These are phyloP conservation scores for Nepenthes gracilis DNA, from an alignment of 148 eudicot genomes.

Conservation along the genomic window DNA sequence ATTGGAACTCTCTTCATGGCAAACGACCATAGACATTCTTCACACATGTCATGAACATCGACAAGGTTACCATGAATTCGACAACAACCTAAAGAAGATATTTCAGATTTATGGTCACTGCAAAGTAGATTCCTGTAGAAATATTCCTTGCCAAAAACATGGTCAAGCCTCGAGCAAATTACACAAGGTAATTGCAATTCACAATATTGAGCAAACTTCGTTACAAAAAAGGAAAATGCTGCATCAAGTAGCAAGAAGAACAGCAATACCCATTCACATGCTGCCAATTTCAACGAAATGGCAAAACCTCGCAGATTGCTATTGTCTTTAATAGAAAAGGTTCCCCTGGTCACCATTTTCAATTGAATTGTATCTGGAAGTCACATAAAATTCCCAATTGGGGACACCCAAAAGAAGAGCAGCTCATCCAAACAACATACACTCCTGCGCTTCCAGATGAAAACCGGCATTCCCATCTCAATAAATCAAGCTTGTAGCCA, in stretches of 20 bases:
- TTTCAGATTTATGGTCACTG: constrained; percentile 37
- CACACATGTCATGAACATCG: constrained; percentile 48
- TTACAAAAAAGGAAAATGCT: constrained; percentile 36
- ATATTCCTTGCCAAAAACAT: constrained; percentile 32
- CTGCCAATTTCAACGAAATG: constrained; percentile 31
- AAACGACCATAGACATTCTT: constrained; percentile 50
- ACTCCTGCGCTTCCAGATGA: not conserved
- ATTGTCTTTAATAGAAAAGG: constrained; percentile 14
- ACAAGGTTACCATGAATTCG: constrained; percentile 47
- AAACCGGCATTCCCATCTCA: no score
- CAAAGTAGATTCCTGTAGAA: constrained; percentile 36
- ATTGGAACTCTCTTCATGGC: constrained; percentile 24
- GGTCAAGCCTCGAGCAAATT: constrained; percentile 57
- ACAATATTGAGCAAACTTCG: constrained; percentile 48
- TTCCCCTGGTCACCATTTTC: constrained; percentile 24
- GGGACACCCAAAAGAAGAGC: constrained; percentile 11
- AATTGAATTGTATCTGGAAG: not conserved
- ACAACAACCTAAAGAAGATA: constrained; percentile 44
- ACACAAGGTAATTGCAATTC: constrained; percentile 47
- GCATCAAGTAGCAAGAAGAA: constrained; percentile 57
- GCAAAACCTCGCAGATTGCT: constrained; percentile 24
- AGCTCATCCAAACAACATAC: constrained; percentile 11
- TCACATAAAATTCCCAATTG: constrained; percentile 12
- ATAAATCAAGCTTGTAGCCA: no score
- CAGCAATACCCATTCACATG: constrained; percentile 67